Conservation (phyloP, 345 rosid species). For the Clarkia xantiana region DNA sequence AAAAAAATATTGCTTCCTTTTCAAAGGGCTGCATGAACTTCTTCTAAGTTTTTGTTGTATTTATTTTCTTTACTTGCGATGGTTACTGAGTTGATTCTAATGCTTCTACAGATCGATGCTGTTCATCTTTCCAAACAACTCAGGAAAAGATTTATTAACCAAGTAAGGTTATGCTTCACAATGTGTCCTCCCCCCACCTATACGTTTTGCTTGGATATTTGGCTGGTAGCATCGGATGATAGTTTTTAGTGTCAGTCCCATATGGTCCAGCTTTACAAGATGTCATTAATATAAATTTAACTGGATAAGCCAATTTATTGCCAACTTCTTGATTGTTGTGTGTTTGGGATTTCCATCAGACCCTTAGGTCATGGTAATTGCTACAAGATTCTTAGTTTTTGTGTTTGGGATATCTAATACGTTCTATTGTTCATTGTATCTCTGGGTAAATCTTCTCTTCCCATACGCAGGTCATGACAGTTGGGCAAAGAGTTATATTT, state of each 20-base stretch:
- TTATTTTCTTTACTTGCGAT: not conserved
- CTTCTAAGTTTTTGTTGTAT: constrained; percentile 1
- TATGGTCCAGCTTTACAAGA: too few species aligned
- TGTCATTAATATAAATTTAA: too few species aligned
- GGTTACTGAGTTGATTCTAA: not conserved
- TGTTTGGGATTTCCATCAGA: not conserved
- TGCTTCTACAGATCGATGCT: constrained; percentile 67
- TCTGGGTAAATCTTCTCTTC: constrained; percentile 1
- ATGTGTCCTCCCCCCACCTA: too few species aligned
- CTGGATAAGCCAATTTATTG: too few species aligned
- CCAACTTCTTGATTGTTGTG: too few species aligned
- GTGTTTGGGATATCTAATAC: not conserved
- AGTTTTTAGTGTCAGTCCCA: too few species aligned
- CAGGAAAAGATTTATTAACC: constrained; percentile 59
- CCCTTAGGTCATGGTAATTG: not conserved
- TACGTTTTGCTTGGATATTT: too few species aligned
- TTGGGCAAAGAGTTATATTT: constrained; percentile 72
- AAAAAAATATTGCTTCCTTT: constrained; percentile 4
- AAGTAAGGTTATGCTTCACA: constrained; percentile 25
- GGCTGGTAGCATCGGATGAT: too few species aligned
- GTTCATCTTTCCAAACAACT: constrained; percentile 64
- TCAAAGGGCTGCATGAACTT: not conserved
- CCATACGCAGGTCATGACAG: constrained; percentile 63
- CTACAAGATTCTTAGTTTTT: not conserved
- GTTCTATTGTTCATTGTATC: not conserved